Conservation (phyloP, 306 rosid species). For the Corylus heterophylla region DNA sequence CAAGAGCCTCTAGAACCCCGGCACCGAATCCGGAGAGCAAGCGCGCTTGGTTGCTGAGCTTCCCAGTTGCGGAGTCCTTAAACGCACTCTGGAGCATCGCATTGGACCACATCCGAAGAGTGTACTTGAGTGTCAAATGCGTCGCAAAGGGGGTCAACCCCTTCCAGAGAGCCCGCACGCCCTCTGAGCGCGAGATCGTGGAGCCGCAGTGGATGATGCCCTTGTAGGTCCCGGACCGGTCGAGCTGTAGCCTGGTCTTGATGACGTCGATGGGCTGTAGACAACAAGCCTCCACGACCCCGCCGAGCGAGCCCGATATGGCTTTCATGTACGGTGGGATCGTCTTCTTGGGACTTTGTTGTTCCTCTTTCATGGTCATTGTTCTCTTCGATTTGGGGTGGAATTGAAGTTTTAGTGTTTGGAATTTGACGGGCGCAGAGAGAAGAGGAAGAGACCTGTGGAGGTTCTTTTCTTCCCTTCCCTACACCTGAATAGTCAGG, state of each 20-base stretch:
- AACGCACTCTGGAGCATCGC: slow-evolving; percentile 73
- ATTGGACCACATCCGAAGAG: slow-evolving; percentile 95
- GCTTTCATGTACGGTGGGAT: slow-evolving; percentile 92
- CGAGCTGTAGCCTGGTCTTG: slow-evolving; percentile 95
- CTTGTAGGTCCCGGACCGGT: slow-evolving; percentile 72
- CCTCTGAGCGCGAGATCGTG: slow-evolving; percentile 69
- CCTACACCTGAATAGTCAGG: not conserved
- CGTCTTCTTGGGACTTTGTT: slow-evolving; percentile 30
- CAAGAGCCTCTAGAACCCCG: slow-evolving; percentile 92
- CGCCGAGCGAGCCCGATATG: slow-evolving; percentile 83
- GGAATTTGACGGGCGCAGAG: not conserved
- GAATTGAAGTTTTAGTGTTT: not conserved
- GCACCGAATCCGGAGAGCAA: slow-evolving; percentile 93
- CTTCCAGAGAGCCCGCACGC: slow-evolving; percentile 91
- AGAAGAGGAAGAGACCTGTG: not conserved
- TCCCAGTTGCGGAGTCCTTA: slow-evolving; percentile 79
- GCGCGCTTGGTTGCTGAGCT: slow-evolving; percentile 67
- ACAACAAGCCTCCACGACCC: slow-evolving; percentile 85
- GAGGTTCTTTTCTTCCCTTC: not conserved
- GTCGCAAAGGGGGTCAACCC: slow-evolving; percentile 96
- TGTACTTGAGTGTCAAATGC: slow-evolving; percentile 84
- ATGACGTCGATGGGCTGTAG: slow-evolving; percentile 94
- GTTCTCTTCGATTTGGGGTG: not conserved
- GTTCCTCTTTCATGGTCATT: slow-evolving; percentile 10
- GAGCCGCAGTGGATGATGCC: slow-evolving; percentile 87